Evolutionary conservation across 768 basidiomycete genomes (phyloP).

Genomic region (Mycena floridula): DNA sequence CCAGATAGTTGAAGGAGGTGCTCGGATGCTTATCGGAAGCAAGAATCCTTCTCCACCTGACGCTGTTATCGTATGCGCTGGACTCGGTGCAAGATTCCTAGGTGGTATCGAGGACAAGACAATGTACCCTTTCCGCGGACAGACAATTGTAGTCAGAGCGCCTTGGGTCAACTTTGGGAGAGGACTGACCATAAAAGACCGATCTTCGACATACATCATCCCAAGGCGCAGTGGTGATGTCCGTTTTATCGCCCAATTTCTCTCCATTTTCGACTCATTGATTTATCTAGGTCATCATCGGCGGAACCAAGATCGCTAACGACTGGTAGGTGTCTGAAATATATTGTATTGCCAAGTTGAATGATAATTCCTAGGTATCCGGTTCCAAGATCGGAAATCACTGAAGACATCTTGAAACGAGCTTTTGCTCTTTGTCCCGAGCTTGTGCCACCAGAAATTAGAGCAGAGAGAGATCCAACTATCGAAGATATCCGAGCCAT

Average conservation of each 20-base stretch:
- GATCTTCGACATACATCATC: conserved; percentile 48
- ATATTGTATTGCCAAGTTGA: background rate
- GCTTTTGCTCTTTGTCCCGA: conserved; percentile 24
- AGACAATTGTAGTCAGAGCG: conserved; percentile 61
- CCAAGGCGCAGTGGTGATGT: conserved; percentile 47
- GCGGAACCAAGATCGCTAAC: conserved; percentile 48
- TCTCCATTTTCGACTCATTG: no score
- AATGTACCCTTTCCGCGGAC: conserved; percentile 77
- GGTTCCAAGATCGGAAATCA: conserved; percentile 11
- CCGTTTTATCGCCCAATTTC: no score
- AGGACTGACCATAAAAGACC: conserved; percentile 10
- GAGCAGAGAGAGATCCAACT: conserved; percentile 21
- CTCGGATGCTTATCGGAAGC: conserved; percentile 25
- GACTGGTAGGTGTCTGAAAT: conserved; percentile 26
- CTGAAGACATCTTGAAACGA: conserved; percentile 11
- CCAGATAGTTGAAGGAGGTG: conserved; percentile 62
- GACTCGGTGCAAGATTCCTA: conserved; percentile 67
- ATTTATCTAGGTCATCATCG: conserved; percentile 33
- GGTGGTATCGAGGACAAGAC: conserved; percentile 76
- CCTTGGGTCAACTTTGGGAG: conserved; percentile 28
- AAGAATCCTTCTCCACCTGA: conserved; percentile 27
- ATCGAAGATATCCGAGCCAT: conserved; percentile 27
- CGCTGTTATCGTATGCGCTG: conserved; percentile 66
- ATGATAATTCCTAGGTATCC: conserved; percentile 14
- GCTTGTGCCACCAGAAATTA: conserved; percentile 25